Conservation (phyloP, 2,329 filamentous ascomycete species). For the Chaetomiaceae sp. region DNA sequence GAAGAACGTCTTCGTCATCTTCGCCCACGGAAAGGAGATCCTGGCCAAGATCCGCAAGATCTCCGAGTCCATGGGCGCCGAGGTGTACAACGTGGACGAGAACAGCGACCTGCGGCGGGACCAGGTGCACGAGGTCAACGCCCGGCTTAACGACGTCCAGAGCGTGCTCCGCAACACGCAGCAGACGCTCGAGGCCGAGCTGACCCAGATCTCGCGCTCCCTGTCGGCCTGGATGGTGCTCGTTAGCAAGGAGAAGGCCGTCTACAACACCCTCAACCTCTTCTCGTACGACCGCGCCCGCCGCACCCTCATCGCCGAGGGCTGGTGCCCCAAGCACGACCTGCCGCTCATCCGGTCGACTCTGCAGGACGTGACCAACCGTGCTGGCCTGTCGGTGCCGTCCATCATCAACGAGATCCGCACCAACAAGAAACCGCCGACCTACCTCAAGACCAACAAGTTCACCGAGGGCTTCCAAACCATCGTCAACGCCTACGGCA, state of each 20-base stretch:
- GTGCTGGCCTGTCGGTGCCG: constrained; percentile 90
- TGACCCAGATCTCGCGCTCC: constrained; percentile 87
- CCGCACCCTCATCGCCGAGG: constrained; percentile 94
- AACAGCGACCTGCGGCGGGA: constrained; percentile 92
- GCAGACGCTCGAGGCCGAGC: constrained; percentile 83
- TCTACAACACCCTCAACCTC: constrained; percentile 90
- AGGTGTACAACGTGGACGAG: constrained; percentile 95
- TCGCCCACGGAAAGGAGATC: constrained; percentile 96
- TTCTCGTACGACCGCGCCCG: constrained; percentile 95
- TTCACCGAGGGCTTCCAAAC: constrained; percentile 98
- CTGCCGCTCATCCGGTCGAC: constrained; percentile 85
- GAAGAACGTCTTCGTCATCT: constrained; percentile 99
- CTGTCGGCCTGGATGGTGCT: constrained; percentile 96
- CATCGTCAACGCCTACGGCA: constrained; percentile 97
- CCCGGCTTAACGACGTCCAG: constrained; percentile 79
- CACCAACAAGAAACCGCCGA: constrained; percentile 95
- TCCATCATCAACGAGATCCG: constrained; percentile 98
- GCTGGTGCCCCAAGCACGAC: constrained; percentile 92
- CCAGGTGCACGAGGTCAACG: constrained; percentile 97
- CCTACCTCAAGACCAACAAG: constrained; percentile 96
- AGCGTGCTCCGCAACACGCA: constrained; percentile 95
- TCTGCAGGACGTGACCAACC: constrained; percentile 92
- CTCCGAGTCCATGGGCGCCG: constrained; percentile 91
- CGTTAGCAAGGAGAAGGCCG: constrained; percentile 95
- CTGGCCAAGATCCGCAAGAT: constrained; percentile 99